Base-by-base conservation (phyloP, 2,329 filamentous ascomycete species). In the Erysiphe neolycopersici region DNA sequence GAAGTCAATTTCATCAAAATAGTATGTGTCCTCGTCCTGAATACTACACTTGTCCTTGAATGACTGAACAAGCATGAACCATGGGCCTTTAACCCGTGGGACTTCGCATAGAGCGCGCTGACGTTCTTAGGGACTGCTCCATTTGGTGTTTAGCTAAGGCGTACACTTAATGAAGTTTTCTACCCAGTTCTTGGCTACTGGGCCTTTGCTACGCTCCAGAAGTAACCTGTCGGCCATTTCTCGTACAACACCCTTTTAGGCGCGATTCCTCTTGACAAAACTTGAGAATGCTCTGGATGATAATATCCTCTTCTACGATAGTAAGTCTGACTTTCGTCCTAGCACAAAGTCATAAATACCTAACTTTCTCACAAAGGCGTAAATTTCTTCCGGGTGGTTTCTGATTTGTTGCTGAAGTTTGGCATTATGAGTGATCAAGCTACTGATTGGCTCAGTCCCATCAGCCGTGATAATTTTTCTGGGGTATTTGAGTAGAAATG, bases 191-290 rank as follows among this genome's bases (percentile, higher is more conserved):
- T 33, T 33, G 14, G 3, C 11, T 33, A 33, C 4, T 12, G 11
- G 11, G 11, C 9, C 31, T 33, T 12, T 3, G 9, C 31, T 33
- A 33, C 31, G 14, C 11, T 33, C 14, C 11, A 33, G 9, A 10
- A 10, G 31, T n/a, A 33, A 12, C 4, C 11, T 33, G 37, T 52
- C 59, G 53, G 62, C 45, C 54, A 59, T 53, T 71, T 56, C 50
- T 76, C 19, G 6, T 4, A 22, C 3, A 22, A 22, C 6, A 22
- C 19, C 3, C 19, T 22, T 22, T 4, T 4, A 6, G 6, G 19
- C 3, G 3, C 3, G 19, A 22, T 6, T 22, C 3, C 19, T 22
- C 6, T 22, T 22, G 3, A 4, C 3, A 22, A 22, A 4, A 4
- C 3, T 22, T 22, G 3, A 22, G 6, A 22, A 22, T 22, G 3